Evolutionary conservation across 2,329 filamentous ascomycete genomes (phyloP), one percentile per base, ranked within the genome.

Genomic region (Aspergillus quadrilineatus): DNA sequence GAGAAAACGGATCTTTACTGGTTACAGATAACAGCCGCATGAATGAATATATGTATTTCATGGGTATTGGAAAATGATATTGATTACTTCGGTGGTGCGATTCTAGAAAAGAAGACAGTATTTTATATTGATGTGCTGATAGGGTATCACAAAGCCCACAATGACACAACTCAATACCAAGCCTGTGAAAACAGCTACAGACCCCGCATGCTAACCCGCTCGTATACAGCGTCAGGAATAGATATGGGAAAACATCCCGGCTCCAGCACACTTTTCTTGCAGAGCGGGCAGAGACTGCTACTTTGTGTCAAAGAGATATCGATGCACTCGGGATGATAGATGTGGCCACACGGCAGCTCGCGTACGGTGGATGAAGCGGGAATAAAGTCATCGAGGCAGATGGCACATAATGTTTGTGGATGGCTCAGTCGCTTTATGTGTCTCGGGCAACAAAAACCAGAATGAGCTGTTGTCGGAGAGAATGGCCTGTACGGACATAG

Each of bases 241-340:
- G 80, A 80, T 0, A 78, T 75, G 0, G 88, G 86, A 55, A 85
- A 86, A 65, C 84, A 81, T 15, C 80, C 90, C 77, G 64, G 66
- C 6, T 92, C 92, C 1, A 97, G 76, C 66, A 92, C 90, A 49
- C 84, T 89, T 59, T 87, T 84, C 72, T 96, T 97, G 79, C 94
- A 99, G 65, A 96, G 79, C 0, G 94, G 93, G 67, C 94, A 99
- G 1, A 97, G 80, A 15, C 90, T 95, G 69, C 89, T 95, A 68
- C 88, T 88, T 53, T 86, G 81, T 43, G 82, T 80, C 10, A 97
- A 79, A 66, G 94, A 96, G 22, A 87, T 83, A 68, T 97, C 92
- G 61, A 97, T 92, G 68, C 94, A 99, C 62, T 89, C 88, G 0
- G 90, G 88, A 63, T 99, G 93, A 73, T 92, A 99, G 55, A 97